Evolutionary conservation across 2,329 filamentous ascomycete genomes (phyloP).

Genomic region (Venturia carpophila): DNA sequence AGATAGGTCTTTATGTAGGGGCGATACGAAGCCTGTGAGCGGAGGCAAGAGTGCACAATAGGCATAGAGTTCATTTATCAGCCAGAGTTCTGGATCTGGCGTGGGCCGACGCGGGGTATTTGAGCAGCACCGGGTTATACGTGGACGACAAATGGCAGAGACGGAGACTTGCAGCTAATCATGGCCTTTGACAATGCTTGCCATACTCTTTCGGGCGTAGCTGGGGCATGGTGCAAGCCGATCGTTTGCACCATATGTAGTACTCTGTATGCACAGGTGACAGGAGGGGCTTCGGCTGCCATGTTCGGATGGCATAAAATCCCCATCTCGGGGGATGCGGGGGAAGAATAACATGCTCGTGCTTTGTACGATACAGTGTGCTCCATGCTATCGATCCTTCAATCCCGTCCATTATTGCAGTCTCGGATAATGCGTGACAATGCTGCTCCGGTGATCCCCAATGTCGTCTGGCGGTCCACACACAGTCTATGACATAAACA

Average conservation of each 20-base stretch:
- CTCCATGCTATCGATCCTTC: not conserved
- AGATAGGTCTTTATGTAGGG: not conserved
- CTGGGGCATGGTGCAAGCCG: not conserved
- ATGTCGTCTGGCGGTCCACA: not conserved
- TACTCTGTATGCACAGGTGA: not conserved
- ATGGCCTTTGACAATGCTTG: not conserved
- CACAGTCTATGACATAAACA: not conserved
- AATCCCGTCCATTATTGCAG: not conserved
- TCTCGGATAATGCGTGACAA: not conserved
- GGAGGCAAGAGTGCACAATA: constrained; percentile 2
- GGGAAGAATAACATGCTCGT: not conserved
- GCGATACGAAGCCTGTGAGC: not conserved
- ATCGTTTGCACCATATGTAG: no score
- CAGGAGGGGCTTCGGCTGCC: not conserved
- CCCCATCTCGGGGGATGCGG: no score
- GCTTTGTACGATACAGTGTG: no score
- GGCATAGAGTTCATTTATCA: constrained; percentile 6
- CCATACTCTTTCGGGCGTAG: not conserved
- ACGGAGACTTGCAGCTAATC: not conserved
- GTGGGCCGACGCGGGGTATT: not conserved
- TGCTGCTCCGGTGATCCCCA: not conserved
- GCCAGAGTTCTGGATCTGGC: not conserved
- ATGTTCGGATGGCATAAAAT: not conserved
- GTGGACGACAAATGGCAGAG: not conserved
- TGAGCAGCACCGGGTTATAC: not conserved